Evolutionary conservation across 2,329 filamentous ascomycete species (phyloP), one percentile per base, ranked within the genome.

Genomic region (Trichoderma pleuroti): DNA sequence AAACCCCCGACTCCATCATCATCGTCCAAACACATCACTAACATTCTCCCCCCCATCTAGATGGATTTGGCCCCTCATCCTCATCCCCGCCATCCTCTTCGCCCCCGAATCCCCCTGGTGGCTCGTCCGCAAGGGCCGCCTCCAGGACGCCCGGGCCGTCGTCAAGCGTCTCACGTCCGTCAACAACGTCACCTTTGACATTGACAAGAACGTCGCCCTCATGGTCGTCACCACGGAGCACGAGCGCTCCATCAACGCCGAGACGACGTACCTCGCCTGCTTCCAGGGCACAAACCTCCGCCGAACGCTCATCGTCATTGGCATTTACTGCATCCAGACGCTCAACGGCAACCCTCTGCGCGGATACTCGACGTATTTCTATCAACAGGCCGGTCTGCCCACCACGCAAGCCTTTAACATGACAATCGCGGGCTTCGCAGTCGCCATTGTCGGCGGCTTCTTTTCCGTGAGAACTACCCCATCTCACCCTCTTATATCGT

Each of bases 241-340:
- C 3, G 82, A 83, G 64, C 73, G 79, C 66, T 72, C 76, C 7
- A 75, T 81, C 26, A 76, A 77, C 0, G 75, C 74, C 0, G 82
- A 81, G 3, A 80, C 79, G 0, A 79, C 76, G 0, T 86, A 85
- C 70, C 70, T 71, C 54, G 82, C 84, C 72, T 84, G 82, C 73
- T 85, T 86, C 75, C 78, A 78, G 26, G 80, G 80, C 14, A 76
- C 78, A 5, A 80, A 86, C 46, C 77, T 85, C 1, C 82, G 84
- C 16, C 80, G 86, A 21, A 87, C 86, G 8, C 84, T 86, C 74
- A 84, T 87, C 26, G 84, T 85, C 2, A 75, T 79, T 49, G 72
- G 76, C 4, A 73, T 78, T 5, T 81, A 77, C 63, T 73, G 74
- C 11, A 76, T 77, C 21, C 77, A 78, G 70, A 71, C 73, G 1